phyloP scores from a whole-genome alignment of 768 basidiomycete species.

The Hypholoma sublateritium region DNA sequence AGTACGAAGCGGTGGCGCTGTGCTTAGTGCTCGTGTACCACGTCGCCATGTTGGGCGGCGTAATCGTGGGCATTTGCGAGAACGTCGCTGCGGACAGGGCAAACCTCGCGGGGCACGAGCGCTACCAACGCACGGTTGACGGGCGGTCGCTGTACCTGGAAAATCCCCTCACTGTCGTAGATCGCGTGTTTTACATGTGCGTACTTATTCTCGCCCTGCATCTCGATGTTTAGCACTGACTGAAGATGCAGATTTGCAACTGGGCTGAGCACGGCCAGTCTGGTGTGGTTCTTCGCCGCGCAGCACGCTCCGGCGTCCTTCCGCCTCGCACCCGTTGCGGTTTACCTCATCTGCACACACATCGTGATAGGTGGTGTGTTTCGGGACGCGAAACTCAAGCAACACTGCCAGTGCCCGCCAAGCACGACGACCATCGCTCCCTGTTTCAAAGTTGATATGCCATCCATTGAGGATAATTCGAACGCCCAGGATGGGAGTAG shows the following conservation, averaged over 20 bases:
- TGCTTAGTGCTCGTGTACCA: neutral
- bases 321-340: neutral
- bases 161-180: neutral
- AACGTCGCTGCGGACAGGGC: neutral
- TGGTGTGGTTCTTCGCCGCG: neutral
- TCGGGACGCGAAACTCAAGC: neutral
- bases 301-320: neutral
- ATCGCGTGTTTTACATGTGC: neutral
- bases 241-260: neutral
- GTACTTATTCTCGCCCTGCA: neutral
- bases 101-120: neutral
- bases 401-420: neutral
- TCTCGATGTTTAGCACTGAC: neutral
- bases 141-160: neutral
- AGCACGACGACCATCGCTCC: neutral
- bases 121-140: neutral
- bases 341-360: neutral
- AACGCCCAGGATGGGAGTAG: neutral
- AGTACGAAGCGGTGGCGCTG: neutral
- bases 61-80: neutral
- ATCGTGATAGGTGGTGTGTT: neutral
- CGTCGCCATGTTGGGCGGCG: neutral
- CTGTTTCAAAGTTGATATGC: neutral
- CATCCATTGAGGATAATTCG: neutral
- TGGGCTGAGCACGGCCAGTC: neutral